Evolutionary conservation across 306 rosid genomes (phyloP).

Genomic region (Vigna mungo): DNA sequence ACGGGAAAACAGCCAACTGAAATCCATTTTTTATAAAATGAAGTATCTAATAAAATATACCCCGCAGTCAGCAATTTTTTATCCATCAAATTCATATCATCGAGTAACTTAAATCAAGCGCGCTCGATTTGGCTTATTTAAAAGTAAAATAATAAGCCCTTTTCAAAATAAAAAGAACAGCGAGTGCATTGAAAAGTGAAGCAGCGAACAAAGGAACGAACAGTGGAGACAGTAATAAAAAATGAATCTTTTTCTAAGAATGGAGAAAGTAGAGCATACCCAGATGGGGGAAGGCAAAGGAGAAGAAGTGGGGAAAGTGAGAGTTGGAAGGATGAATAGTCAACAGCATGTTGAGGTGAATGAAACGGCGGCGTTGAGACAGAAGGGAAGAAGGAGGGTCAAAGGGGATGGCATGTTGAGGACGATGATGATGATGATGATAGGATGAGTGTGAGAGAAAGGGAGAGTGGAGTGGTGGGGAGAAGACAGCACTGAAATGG

Average conservation of each 20-base stretch:
- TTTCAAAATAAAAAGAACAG: not conserved
- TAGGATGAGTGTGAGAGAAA: not conserved
- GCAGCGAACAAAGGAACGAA: not conserved
- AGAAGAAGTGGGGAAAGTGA: not conserved
- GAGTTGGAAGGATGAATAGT: not conserved
- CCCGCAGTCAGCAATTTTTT: not conserved
- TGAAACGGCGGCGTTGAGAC: not conserved
- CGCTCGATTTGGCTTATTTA: not conserved
- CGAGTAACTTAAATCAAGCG: not conserved
- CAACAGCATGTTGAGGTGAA: constrained; percentile 37
- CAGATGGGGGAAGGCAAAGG: not conserved
- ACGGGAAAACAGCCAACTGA: not conserved
- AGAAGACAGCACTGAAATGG: constrained; percentile 41
- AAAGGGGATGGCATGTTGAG: not conserved
- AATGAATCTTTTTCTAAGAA: not conserved
- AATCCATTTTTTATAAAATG: not conserved
- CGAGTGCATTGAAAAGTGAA: not conserved
- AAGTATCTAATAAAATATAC: not conserved
- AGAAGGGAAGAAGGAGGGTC: not conserved
- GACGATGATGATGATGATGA: not conserved
- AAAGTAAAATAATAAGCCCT: not conserved
- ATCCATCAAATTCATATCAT: not conserved
- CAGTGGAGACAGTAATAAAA: not conserved
- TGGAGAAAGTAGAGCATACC: not conserved
- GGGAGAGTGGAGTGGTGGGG: not conserved